A percentile compares a stretch with the other conserved stretches of the same genome.
Conservation (phyloP, 768 basidiomycete genomes). For the Amanita molliuscula region DNA sequence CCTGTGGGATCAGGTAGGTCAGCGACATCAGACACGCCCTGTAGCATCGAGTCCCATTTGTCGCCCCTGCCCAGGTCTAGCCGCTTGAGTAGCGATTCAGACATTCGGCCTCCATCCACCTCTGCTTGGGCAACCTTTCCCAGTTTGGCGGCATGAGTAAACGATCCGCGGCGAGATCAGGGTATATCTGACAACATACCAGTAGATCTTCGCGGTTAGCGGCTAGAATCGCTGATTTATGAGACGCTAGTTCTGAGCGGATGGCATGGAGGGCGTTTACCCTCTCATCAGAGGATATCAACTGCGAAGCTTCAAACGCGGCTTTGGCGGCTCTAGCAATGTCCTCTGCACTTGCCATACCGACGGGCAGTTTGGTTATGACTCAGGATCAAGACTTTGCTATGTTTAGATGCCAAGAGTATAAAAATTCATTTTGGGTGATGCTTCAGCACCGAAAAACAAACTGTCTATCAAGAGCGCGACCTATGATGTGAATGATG, state of each 20-base stretch:
- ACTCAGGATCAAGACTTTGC: conserved; percentile 9
- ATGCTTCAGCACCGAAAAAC: conserved; percentile 11
- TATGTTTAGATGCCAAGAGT: neutral
- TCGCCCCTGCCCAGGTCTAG: conserved; percentile 70
- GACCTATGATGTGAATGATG: conserved; percentile 57
- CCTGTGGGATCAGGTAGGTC: conserved; percentile 81
- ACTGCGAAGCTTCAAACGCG: conserved; percentile 84
- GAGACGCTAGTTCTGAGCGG: conserved; percentile 48
- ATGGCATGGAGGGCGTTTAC: conserved; percentile 66
- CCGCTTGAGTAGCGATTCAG: conserved; percentile 72
- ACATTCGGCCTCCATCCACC: conserved; percentile 78
- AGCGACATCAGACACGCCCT: conserved; percentile 84
- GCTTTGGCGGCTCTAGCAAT: conserved; percentile 74
- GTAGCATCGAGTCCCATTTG: conserved; percentile 93
- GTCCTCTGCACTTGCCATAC: conserved; percentile 24
- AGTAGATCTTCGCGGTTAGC: conserved; percentile 80
- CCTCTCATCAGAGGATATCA: conserved; percentile 59
- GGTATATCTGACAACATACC: conserved; percentile 26
- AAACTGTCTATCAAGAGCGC: conserved; percentile 20
- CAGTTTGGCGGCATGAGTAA: neutral
- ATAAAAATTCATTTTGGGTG: conserved; percentile 22
- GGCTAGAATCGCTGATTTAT: conserved; percentile 57
- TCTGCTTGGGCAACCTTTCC: conserved; percentile 64
- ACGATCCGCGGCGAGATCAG: neutral
- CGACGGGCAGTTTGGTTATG: conserved; percentile 3